These are phyloP conservation scores for Sphagnum contortum DNA, from an alignment of 225 moss, liverwort and hornwort genomes.

Conservation along the genomic window DNA sequence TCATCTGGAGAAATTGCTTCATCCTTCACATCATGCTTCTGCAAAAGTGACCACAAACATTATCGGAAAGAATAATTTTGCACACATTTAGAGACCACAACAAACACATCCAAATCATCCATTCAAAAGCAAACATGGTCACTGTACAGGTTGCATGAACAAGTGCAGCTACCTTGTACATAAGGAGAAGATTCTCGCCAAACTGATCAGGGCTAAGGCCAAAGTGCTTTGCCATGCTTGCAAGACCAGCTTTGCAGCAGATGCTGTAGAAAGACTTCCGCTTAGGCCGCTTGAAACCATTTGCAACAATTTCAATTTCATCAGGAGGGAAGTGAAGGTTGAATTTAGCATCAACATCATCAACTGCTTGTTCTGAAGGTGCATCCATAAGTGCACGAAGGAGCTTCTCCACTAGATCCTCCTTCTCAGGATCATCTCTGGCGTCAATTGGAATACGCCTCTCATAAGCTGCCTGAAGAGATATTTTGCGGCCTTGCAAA, in stretches of 20 bases:
- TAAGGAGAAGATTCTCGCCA: constrained; percentile 85
- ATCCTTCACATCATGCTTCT: constrained; percentile 98
- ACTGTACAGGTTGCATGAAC: too few relatives aligned
- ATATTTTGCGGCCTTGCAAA: constrained; percentile 65
- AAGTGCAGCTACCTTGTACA: constrained; percentile 61
- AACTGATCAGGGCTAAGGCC: constrained; percentile 79
- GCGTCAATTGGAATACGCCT: constrained; percentile 55
- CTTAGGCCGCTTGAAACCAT: constrained; percentile 94
- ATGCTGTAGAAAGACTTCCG: constrained; percentile 77
- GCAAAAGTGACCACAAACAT: constrained; percentile 6
- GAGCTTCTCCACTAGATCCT: constrained; percentile 68
- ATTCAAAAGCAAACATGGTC: too few relatives aligned
- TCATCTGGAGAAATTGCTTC: constrained; percentile 68
- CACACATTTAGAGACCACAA: too few relatives aligned
- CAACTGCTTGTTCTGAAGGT: constrained; percentile 76
- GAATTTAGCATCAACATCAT: constrained; percentile 95
- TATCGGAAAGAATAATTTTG: too few relatives aligned
- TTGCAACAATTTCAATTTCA: constrained; percentile 79
- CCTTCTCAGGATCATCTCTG: constrained; percentile 43
- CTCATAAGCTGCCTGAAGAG: constrained; percentile 68
- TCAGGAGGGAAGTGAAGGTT: constrained; percentile 84
- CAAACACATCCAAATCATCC: too few relatives aligned
- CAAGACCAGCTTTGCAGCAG: constrained; percentile 74
- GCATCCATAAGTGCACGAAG: constrained; percentile 54
- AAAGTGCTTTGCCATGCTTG: constrained; percentile 63